phyloP scores from a whole-genome alignment of 1,284 basidiomycete genomes.

The Ustilago esculenta region DNA sequence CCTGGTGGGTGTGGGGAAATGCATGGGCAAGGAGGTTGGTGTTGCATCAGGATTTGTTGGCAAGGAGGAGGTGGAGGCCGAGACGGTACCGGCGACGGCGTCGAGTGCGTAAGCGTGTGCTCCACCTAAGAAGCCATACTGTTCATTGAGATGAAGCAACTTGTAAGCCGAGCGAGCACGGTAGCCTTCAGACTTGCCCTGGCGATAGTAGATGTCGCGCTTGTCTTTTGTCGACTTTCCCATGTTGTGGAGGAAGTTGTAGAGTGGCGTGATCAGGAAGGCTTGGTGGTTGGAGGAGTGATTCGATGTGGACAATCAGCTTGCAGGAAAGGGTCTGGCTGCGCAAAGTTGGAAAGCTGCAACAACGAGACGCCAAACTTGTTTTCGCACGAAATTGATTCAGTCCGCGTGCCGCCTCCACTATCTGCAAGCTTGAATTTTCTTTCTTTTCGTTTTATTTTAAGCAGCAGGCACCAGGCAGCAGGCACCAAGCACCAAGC shows the following conservation, averaged over 20 bases:
- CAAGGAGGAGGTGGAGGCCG: conserved; percentile 6
- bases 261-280: neutral
- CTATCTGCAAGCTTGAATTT: neutral
- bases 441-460: too few species aligned
- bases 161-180: conserved; percentile 73
- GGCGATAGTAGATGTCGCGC: conserved; percentile 72
- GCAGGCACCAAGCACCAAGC: too few species aligned
- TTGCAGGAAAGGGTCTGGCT: conserved; percentile 3
- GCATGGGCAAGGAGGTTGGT: neutral
- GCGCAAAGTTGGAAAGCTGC: too few species aligned
- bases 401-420: neutral
- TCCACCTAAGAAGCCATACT: conserved; percentile 70
- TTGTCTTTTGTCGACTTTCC: conserved; percentile 68
- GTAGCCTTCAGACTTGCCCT: conserved; percentile 69
- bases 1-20: conserved; percentile 50
- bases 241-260: conserved; percentile 28
- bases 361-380: neutral
- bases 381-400: conserved; percentile 13
- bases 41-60: neutral
- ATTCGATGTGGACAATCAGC: too few species aligned
- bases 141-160: conserved; percentile 70
- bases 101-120: conserved; percentile 44
- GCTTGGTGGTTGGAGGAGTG: neutral
- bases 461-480: too few species aligned
- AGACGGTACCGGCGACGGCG: conserved; percentile 1